These are phyloP conservation scores for Diaporthe velutina DNA, from an alignment of 2,329 filamentous ascomycete species.

Conservation along the genomic window DNA sequence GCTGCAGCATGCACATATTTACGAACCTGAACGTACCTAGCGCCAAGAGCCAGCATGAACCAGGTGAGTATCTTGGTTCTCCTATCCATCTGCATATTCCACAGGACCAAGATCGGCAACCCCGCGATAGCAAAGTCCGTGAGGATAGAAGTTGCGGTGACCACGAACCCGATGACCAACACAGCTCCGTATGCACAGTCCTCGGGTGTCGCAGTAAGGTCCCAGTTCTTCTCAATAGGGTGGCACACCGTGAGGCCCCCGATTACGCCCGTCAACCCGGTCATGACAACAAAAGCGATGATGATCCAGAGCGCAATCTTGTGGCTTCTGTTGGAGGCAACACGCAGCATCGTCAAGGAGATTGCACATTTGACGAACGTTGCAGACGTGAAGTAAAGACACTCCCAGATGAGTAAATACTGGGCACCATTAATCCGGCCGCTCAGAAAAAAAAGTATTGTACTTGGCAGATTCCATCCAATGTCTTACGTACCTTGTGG, in stretches of 20 bases:
- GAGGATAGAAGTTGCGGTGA: conserved; percentile 5
- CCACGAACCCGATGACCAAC: conserved; percentile 2
- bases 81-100: conserved; percentile 26
- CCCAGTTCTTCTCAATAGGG: conserved; percentile 18
- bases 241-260: conserved; percentile 5
- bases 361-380: conserved; percentile 16
- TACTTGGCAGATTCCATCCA: background rate
- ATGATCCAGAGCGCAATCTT: background rate
- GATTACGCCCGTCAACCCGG: background rate
- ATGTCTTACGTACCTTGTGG: background rate
- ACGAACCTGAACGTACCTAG: background rate
- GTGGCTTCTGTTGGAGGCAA: background rate
- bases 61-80: conserved; percentile 12
- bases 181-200: background rate
- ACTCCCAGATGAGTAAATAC: conserved; percentile 12
- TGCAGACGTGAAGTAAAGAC: conserved; percentile 4
- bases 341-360: conserved; percentile 2
- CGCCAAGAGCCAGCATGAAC: conserved; percentile 12
- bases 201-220: background rate
- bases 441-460: too few species aligned
- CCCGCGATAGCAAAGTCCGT: conserved; percentile 2
- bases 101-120: background rate
- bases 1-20: rapidly evolving
- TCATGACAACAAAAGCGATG: background rate
- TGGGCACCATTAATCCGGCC: background rate